phyloP scores from a whole-genome alignment of 345 rosid species.

The Cardamine occulta region DNA sequence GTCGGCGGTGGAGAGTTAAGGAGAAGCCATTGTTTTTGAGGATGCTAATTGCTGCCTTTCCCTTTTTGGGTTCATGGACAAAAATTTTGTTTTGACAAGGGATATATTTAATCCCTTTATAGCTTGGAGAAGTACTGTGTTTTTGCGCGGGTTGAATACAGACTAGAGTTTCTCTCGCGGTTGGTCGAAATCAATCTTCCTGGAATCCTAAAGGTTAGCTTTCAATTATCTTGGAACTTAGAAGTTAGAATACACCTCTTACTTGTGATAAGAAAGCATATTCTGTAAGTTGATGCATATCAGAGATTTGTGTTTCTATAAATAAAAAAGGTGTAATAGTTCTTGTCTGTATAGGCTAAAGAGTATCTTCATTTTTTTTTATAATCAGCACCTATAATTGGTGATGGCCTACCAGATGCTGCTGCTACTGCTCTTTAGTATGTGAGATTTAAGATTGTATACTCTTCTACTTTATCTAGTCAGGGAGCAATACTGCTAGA shows the following conservation, averaged over 20 bases:
- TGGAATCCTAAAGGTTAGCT: slow-evolving; percentile 37
- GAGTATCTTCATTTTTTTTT: slow-evolving; percentile 1
- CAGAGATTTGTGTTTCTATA: slow-evolving; percentile 20
- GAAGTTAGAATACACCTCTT: slow-evolving; percentile 11
- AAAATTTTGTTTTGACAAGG: slow-evolving; percentile 56
- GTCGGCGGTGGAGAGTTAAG: slow-evolving; percentile 59
- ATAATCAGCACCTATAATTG: slow-evolving; percentile 19
- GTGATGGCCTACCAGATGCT: slow-evolving; percentile 41
- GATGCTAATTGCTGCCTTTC: slow-evolving; percentile 70
- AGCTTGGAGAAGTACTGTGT: slow-evolving; percentile 21
- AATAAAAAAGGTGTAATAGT: slow-evolving; percentile 27
- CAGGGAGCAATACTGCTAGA: slow-evolving; percentile 44
- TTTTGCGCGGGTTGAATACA: not conserved
- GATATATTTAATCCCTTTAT: not conserved
- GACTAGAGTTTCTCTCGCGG: slow-evolving; percentile 12
- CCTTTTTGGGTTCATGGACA: slow-evolving; percentile 77
- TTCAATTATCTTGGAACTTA: slow-evolving; percentile 30
- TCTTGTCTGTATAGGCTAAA: slow-evolving; percentile 24
- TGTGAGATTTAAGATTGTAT: slow-evolving; percentile 11
- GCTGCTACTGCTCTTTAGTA: slow-evolving; percentile 14
- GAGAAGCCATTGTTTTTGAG: slow-evolving; percentile 70
- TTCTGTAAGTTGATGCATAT: slow-evolving; percentile 34
- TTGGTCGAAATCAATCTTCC: slow-evolving; percentile 21
- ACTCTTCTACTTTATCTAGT: slow-evolving; percentile 47
- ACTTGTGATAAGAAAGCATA: slow-evolving; percentile 26